These are phyloP conservation scores for Angomonas ambiguus DNA, from an alignment of 208 protist genomes.

Conservation along the genomic window DNA sequence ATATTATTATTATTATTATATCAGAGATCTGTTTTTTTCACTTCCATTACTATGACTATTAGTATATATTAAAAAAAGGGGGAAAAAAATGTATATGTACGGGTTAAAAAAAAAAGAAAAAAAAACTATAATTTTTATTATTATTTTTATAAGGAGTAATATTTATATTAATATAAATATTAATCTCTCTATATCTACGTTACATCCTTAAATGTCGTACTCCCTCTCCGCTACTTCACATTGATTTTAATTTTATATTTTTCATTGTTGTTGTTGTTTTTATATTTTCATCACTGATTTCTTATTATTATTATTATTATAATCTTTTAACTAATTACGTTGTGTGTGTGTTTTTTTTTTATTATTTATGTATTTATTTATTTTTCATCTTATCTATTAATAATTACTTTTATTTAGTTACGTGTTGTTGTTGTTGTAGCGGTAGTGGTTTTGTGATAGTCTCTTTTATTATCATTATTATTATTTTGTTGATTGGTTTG, in stretches of 20 bases:
- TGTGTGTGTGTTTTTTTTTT: neutral
- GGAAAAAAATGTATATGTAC: conserved; percentile 10
- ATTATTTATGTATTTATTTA: neutral
- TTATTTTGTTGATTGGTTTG: too few relatives aligned
- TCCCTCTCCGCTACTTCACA: too few relatives aligned
- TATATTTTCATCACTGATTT: too few relatives aligned
- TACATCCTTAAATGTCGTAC: too few relatives aligned
- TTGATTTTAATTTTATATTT: conserved; percentile 1
- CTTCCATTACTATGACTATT: too few relatives aligned
- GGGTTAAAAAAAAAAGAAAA: too few relatives aligned
- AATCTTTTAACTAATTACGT: neutral
- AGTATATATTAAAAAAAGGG: neutral
- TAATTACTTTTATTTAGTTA: too few relatives aligned
- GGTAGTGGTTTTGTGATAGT: neutral
- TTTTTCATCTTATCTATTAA: neutral
- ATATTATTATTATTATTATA: conserved; percentile 8
- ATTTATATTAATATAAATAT: neutral
- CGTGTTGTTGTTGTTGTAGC: neutral
- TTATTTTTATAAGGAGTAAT: too few relatives aligned
- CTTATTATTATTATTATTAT: conserved; percentile 1
- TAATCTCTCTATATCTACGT: neutral
- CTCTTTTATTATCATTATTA: neutral
- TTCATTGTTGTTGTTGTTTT: neutral
- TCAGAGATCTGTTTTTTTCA: neutral
- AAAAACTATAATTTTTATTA: too few relatives aligned